These are phyloP conservation scores for Passalora sequoiae DNA, from an alignment of 2,329 filamentous ascomycete species.

Conservation along the genomic window DNA sequence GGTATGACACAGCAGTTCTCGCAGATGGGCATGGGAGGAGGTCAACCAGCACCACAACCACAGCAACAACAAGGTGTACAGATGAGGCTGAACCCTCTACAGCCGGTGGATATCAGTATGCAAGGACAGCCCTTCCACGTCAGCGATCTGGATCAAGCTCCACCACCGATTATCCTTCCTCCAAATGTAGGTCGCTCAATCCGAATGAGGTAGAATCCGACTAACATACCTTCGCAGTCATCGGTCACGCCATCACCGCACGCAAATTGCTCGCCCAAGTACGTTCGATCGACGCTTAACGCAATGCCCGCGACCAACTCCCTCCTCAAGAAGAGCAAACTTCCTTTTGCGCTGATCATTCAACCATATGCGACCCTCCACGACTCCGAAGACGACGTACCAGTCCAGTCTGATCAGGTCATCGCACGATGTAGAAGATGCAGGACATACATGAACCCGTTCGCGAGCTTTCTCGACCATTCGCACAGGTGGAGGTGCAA, in stretches of 20 bases:
- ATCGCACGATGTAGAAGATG: constrained; percentile 95
- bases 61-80: constrained; percentile 45
- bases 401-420: constrained; percentile 91
- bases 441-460: constrained; percentile 96
- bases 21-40: constrained; percentile 61
- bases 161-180: constrained; percentile 84
- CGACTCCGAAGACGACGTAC: constrained; percentile 84
- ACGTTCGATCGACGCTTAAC: constrained; percentile 91
- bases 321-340: constrained; percentile 90
- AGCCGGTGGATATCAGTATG: constrained; percentile 71
- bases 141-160: constrained; percentile 82
- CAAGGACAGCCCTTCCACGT: constrained; percentile 92
- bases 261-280: constrained; percentile 89
- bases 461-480: constrained; percentile 91
- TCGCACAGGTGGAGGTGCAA: constrained; percentile 98
- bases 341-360: constrained; percentile 92
- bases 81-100: constrained; percentile 72
- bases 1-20: constrained; percentile 69
- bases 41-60: constrained; percentile 45
- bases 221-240: constrained; percentile 50
- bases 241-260: constrained; percentile 86
- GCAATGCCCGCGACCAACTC: constrained; percentile 88
- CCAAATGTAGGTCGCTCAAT: constrained; percentile 66
- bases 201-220: background rate
- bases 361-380: constrained; percentile 92